Evolutionary conservation across 306 rosid species (phyloP), one percentile per base, ranked within the genome.

Genomic region (Lablab purpureus): DNA sequence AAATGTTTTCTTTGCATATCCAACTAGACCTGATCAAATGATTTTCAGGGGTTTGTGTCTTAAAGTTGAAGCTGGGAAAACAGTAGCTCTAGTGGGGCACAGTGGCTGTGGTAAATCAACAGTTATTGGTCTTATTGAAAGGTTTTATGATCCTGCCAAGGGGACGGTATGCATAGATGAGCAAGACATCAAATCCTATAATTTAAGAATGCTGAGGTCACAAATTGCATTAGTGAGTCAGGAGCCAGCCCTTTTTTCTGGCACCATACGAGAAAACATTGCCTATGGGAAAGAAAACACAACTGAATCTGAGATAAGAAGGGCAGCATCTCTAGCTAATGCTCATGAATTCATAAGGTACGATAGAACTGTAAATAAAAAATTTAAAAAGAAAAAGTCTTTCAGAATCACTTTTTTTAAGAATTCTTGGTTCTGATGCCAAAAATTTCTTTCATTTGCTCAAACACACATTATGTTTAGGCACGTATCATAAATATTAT

Each of bases 311-410:
- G 97, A 94, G 90, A 89, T 94, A 25, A 86, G 85, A 87, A 86
- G 81, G 72, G 99, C 95, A 75, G 97, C 97, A 40, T 64, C 87
- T 81, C 84, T 85, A 43, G 99, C 99, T 54, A 92, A 92, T 83
- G 97, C 99, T 80, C 99, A 92, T 63, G 99, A 94, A 71, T 94
- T 94, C 80, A 82, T 88, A 86, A 88, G 99, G 99, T 92, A 89
- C 0, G 84, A 11, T 6, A 49, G 13, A 72, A 32, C 68, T 60
- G 30, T 12, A 22, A 40, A 27, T 37, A 14, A 13, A 37, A 19
- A 2, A 40, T 6, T n/a, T 8, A n/a, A 14, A 30, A 7, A 10
- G 10, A 36, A 10, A 28, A 41, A 46, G 3, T 59, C 22, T 15
- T 62, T 7, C 10, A 10, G 10, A 62, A 18, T 71, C 32, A 32